These are phyloP conservation scores for Lepidium africanum DNA, from an alignment of 345 rosid species.

Conservation along the genomic window DNA sequence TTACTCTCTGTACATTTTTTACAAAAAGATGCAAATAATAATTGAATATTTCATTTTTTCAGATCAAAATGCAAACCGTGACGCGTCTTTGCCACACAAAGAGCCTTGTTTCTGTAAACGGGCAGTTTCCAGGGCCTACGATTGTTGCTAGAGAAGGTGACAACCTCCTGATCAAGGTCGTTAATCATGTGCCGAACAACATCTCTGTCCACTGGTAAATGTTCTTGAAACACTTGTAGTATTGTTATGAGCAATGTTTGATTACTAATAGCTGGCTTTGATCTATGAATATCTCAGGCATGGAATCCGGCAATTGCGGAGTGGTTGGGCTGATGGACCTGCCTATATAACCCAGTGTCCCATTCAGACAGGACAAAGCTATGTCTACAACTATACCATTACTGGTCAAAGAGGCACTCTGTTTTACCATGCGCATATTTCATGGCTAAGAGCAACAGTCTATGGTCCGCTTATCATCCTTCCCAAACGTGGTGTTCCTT, in stretches of 20 bases:
- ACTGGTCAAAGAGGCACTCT: constrained; percentile 74
- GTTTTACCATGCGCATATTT: constrained; percentile 66
- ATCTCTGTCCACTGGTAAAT: constrained; percentile 62
- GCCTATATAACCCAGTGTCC: constrained; percentile 71
- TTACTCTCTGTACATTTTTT: not conserved
- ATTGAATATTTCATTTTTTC: not conserved
- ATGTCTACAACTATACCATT: constrained; percentile 63
- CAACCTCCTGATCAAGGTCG: constrained; percentile 52
- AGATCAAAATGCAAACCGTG: constrained; percentile 56
- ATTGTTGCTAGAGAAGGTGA: constrained; percentile 74
- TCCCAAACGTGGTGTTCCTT: constrained; percentile 52
- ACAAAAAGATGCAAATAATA: not conserved
- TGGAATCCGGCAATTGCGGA: constrained; percentile 53
- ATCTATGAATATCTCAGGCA: constrained; percentile 41
- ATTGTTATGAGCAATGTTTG: not conserved
- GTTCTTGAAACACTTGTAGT: not conserved
- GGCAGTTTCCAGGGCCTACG: constrained; percentile 60
- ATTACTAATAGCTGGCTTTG: constrained; percentile 7
- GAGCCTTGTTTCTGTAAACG: constrained; percentile 69
- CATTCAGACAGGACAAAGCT: constrained; percentile 56
- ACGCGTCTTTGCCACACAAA: constrained; percentile 64
- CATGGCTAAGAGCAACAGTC: constrained; percentile 71
- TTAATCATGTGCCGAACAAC: constrained; percentile 61
- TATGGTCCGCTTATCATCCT: constrained; percentile 69
- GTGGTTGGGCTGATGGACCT: constrained; percentile 89